Evolutionary conservation across 2,329 filamentous ascomycete species (phyloP), one percentile per base, ranked within the genome.

Genomic region (Fusarium torulosum): DNA sequence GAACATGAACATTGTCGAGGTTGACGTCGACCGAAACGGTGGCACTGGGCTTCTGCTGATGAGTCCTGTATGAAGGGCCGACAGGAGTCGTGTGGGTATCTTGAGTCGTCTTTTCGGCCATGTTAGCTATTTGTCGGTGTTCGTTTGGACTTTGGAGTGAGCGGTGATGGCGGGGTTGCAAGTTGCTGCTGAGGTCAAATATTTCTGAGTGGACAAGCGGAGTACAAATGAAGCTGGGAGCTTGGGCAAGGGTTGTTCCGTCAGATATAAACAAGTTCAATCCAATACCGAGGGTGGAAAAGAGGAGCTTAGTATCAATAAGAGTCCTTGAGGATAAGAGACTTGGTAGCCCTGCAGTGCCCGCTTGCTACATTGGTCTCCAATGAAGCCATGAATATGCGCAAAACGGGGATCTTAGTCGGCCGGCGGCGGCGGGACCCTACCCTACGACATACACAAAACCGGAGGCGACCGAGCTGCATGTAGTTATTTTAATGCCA

Each of bases 1-100:
- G 85, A 69, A 96, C 91, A 77, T 94, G 91, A 69, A 99, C 93
- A 83, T 97, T 97, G 66, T 94, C 90, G 75, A 93, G 90, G 43
- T 88, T 82, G 38, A 97, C 89, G 62, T 88, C 86, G 57, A 90
- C 94, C 14, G 96, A 99, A 41, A 98, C 91, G 4, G 94, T 98
- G 14, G 94, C 94, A 59, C 86, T 91, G 40, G 93, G 94, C 77
- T 95, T 96, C 78, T 95, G 88, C 69, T 86, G 88, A 64, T 90
- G 86, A 25, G 90, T 84, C 58, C 89, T 88, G 79, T 97, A 97
- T 66, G 90, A 85, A 45, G 93, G 94, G 1, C 94, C 94, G 62
- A 97, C 88, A 67, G 86, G 88, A 78, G 93, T 85, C 42, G 86
- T 77, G 83, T 73, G 75, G 55, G 72, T 66, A 23, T 66, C 67